These are phyloP conservation scores for Tetrastigma voinierianum DNA, from an alignment of 164 flowering plant genomes.

Conservation along the genomic window DNA sequence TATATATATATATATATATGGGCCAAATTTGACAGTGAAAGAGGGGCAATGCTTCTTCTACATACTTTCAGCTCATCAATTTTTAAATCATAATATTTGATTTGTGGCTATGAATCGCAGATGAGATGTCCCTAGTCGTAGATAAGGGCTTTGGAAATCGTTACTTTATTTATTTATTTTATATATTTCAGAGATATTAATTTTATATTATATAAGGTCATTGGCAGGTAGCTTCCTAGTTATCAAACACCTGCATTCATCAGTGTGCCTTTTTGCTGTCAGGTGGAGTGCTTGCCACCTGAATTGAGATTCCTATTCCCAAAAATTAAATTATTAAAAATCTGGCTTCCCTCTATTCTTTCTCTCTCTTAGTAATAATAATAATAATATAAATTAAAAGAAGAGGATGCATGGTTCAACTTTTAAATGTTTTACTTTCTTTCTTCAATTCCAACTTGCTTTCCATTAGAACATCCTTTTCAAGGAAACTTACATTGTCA, in stretches of 20 bases:
- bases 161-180: neutral
- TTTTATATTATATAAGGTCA: neutral
- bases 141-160: conserved; percentile 11
- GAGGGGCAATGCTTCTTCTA: conserved; percentile 21
- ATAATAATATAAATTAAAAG: too few species aligned
- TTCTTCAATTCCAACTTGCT: too few species aligned
- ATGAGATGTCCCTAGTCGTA: neutral
- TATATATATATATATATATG: too few species aligned
- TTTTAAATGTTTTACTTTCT: too few species aligned
- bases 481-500: too few species aligned
- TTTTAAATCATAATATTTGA: neutral
- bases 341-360: too few species aligned
- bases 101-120: conserved; percentile 2
- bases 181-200: neutral
- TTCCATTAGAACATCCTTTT: too few species aligned
- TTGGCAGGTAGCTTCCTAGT: neutral
- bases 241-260: neutral
- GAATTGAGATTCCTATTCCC: neutral
- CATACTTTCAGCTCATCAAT: neutral
- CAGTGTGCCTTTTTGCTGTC: neutral
- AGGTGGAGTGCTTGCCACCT: neutral
- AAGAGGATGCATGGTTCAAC: too few species aligned
- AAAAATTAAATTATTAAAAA: too few species aligned
- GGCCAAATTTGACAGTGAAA: conserved; percentile 12
- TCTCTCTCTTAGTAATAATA: too few species aligned